Evolutionary conservation across 768 basidiomycete species (phyloP), one percentile per base, ranked within the genome.

Genomic region (Leccinum variicolor): DNA sequence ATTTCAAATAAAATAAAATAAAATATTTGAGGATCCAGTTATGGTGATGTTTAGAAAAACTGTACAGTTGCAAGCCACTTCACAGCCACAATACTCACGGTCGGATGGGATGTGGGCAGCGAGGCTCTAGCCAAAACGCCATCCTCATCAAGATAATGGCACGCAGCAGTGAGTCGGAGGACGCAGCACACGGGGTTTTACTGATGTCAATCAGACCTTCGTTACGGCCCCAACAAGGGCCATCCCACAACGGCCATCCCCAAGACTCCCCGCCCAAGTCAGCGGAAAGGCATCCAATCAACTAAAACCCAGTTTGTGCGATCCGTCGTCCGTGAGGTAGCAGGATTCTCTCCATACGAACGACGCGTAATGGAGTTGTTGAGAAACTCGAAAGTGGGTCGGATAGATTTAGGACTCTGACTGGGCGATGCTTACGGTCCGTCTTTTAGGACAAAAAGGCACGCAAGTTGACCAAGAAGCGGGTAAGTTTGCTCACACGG

Each of bases 381-480:
- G 81, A 87, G 95, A 77, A 98, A 97, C 85, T 94, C 92, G 62
- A 97, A 96, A 82, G 90, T 90, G 73, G 65, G 87, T 28, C 48
- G 13, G 17, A 17, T 34, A 28, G 49, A 52, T 54, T 56, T 26
- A 5, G 25, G 17, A 5, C 9, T 17, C 9, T 4, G 13, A n/a
- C 55, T 2, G 0, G 19, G 19, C 28, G n/a, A 23, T 57, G 28
- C 29, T 61, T 21, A 56, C 36, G 7, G 13, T 46, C 31, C 19
- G 52, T 17, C 10, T 50, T 56, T 47, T 69, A 94, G 94, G 96
- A 99, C 76, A 99, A 99, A 87, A 98, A 96, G 79, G 96, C 96
- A 59, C 84, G 94, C 76, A 98, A 98, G 81, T 81, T 98, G 82
- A 95, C 94, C 67, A 99, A 99, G 88, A 98, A 96, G 83, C 88